Base-by-base conservation (phyloP, 805 yeast genomes). In the Yamadazyma kitorensis region DNA sequence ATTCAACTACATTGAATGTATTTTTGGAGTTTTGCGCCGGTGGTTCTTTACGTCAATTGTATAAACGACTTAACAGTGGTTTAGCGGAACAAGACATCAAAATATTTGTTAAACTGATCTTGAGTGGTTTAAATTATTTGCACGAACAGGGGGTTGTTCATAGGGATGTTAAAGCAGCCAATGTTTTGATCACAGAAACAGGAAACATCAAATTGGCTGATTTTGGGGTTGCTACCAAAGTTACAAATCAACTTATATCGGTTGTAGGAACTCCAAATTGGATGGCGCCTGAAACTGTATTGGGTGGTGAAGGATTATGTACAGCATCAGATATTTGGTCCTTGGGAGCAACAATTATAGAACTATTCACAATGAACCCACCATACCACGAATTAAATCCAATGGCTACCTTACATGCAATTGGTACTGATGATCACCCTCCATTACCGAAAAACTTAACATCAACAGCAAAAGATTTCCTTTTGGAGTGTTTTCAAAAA, bases 251-350 rank as follows among this genome's bases (percentile, higher is more conserved):
- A 48, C 72, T 61, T 42, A 51, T 51, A 31, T 68, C 72, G 2
- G 78, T 76, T 6, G 76, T 72, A 11, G 98, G 98, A 2, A 87
- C 98, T 0, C 95, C 97, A 0, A 85, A 91, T 54, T 93, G 98
- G 98, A 89, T 93, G 96, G 97, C 98, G 0, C 98, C 98, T 0
- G 98, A 93, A 53, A 80, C 94, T 2, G 84, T 93, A 4, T 68
- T 81, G 26, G 80, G 87, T 1, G 72, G 72, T 47, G 85, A 82
- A 49, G 95, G 94, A 3, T 83, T 91, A 2, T 81, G 94, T 7
- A 78, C 91, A 0, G 83, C 94, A 2, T 86, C 95, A 2, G 98
- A 93, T 61, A 76, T 85, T 18, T 85, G 93, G 98, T 85, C 95
- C 6, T 59, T 93, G 17, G 98, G 98, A 3, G 94, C 97, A n/a